Evolutionary conservation across 2,329 filamentous ascomycete species (phyloP), one percentile per base, ranked within the genome.

Genomic region (Penicillium decumbens): DNA sequence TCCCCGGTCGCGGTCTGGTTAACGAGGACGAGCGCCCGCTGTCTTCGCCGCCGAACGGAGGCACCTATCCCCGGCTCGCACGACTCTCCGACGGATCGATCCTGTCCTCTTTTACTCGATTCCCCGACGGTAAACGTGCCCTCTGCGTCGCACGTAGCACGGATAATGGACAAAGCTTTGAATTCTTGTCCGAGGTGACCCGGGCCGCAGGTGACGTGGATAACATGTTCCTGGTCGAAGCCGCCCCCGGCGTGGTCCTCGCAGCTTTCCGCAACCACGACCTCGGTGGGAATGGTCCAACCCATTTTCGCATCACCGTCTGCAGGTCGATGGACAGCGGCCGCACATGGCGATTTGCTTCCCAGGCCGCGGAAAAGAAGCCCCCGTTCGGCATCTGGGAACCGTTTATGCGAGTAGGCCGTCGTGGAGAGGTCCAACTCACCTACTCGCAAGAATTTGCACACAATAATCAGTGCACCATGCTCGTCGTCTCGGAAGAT

Each of bases 221-320:
- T 60, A 79, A 78, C 58, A 65, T 72, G 29, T 77, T 72, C 51
- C 56, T 78, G 12, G 63, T 76, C 9, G 74, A 77, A 49, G 66
- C 72, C 1, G 58, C 63, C 0, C 62, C 66, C 0, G 55, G 53
- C 0, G 61, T 63, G 1, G 62, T 77, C 1, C 65, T 78, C 0
- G 76, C 71, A 0, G 75, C 76, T 0, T 78, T 78, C 60, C 72
- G 76, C 5, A 78, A 78, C 59, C 75, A 77, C 49, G 69, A 72
- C 35, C 59, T 68, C 3, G 72, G 66, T 2, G 65, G 66, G 0
- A 39, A 61, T 18, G 65, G 68, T 2, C 65, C 65, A 0, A 69
- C 68, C 4, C 68, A 75, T 58, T 78, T 74, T 60, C 74, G 76
- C 27, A 77, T 78, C 57, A 78, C 76, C 0, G 74, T 78, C 12